These are phyloP conservation scores for Exophiala calicioides DNA, from an alignment of 2,329 filamentous ascomycete species.

Conservation along the genomic window DNA sequence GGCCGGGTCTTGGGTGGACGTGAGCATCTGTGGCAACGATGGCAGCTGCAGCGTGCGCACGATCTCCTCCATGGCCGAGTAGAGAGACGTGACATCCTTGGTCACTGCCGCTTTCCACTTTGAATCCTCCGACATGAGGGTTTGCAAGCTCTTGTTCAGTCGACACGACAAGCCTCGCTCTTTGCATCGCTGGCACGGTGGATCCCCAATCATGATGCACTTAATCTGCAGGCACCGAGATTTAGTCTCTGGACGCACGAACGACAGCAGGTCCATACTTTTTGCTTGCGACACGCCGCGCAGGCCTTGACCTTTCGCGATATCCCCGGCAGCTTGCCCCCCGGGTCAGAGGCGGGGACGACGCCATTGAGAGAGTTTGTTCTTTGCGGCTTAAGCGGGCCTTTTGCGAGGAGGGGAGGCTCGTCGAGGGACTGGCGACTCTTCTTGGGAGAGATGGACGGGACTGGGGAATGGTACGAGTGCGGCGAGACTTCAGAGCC, in stretches of 20 bases:
- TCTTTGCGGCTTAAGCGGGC: slow-evolving; percentile 19
- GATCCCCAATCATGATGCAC: slow-evolving; percentile 55
- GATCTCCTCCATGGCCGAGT: slow-evolving; percentile 37
- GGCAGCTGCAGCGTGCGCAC: slow-evolving; percentile 43
- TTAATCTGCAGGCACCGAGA: slow-evolving; percentile 38
- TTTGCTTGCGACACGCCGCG: slow-evolving; percentile 56
- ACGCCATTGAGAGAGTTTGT: slow-evolving; percentile 26
- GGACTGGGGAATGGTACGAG: slow-evolving; percentile 23
- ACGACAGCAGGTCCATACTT: slow-evolving; percentile 38
- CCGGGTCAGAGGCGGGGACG: slow-evolving; percentile 9
- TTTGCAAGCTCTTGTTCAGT: slow-evolving; percentile 55
- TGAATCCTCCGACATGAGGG: slow-evolving; percentile 50
- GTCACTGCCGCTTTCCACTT: slow-evolving; percentile 44
- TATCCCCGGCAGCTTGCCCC: slow-evolving; percentile 36
- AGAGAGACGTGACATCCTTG: slow-evolving; percentile 35
- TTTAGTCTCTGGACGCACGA: slow-evolving; percentile 1
- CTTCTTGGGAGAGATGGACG: slow-evolving; percentile 28
- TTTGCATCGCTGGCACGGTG: slow-evolving; percentile 52
- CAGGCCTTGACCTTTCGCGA: slow-evolving; percentile 52
- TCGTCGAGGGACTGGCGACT: slow-evolving; percentile 28
- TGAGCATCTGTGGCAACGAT: slow-evolving; percentile 39
- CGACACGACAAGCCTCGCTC: slow-evolving; percentile 54
- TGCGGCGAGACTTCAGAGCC: slow-evolving; percentile 22
- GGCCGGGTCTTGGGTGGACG: slow-evolving; percentile 32
- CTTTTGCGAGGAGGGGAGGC: slow-evolving; percentile 22